Evolutionary conservation across 2,329 filamentous ascomycete genomes (phyloP).

Genomic region (Aspergillus neoniger): DNA sequence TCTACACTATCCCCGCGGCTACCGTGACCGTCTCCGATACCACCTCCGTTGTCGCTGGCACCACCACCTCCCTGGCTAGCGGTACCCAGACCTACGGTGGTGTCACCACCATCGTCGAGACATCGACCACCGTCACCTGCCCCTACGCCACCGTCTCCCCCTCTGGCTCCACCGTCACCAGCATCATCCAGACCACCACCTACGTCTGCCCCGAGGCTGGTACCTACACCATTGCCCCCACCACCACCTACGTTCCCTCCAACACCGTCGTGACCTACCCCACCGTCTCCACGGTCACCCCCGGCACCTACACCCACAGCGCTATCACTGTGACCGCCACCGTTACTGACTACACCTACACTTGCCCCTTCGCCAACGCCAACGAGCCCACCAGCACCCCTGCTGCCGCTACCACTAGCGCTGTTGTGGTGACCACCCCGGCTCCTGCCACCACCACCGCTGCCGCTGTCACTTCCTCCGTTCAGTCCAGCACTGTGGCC

Average conservation of each 20-base stretch:
- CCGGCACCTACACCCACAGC: constrained; percentile 73
- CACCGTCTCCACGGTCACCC: constrained; percentile 62
- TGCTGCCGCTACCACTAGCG: constrained; percentile 28
- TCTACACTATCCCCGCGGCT: constrained; percentile 73
- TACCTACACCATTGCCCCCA: constrained; percentile 73
- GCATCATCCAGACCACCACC: constrained; percentile 67
- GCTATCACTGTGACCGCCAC: constrained; percentile 68
- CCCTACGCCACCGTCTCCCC: constrained; percentile 68
- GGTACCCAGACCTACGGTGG: constrained; percentile 72
- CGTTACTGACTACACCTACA: constrained; percentile 66
- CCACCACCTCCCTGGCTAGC: constrained; percentile 62
- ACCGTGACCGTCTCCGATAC: constrained; percentile 68
- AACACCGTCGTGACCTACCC: constrained; percentile 63
- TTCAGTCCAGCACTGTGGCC: constrained; percentile 15
- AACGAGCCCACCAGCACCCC: constrained; percentile 33
- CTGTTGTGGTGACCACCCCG: constrained; percentile 25
- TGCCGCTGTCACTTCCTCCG: constrained; percentile 22
- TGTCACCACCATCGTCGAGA: constrained; percentile 69
- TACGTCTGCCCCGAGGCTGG: constrained; percentile 73
- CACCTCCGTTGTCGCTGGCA: constrained; percentile 66
- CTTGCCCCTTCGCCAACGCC: constrained; percentile 66
- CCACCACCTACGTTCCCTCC: constrained; percentile 60
- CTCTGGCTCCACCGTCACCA: constrained; percentile 60
- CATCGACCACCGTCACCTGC: constrained; percentile 68
- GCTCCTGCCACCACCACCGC: constrained; percentile 26